phyloP scores from a whole-genome alignment of 2,329 filamentous ascomycete genomes.

The Fusarium floridanum region DNA sequence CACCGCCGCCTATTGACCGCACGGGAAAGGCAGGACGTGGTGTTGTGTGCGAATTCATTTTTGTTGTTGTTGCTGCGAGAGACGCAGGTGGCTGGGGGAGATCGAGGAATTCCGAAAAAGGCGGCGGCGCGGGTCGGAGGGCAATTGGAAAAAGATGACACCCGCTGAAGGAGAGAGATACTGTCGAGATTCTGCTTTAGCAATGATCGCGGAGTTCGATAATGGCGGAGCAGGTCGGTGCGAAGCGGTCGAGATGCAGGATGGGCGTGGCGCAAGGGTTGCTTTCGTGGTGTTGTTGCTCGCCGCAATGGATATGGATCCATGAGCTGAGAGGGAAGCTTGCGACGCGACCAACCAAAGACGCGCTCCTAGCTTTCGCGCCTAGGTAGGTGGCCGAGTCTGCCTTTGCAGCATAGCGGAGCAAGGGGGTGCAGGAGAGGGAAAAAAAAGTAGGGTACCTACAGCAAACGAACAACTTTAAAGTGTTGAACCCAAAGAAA shows the following conservation, averaged over 20 bases:
- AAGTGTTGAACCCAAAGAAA: not conserved
- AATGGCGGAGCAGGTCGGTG: slow-evolving; percentile 12
- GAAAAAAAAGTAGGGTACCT: not conserved
- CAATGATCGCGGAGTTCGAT: slow-evolving; percentile 28
- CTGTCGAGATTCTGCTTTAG: slow-evolving; percentile 22
- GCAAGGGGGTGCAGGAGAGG: not conserved
- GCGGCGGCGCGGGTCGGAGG: slow-evolving; percentile 3
- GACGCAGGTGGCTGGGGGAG: slow-evolving; percentile 25
- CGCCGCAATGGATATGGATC: slow-evolving; percentile 19
- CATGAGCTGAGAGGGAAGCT: slow-evolving; percentile 35
- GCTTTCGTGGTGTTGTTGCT: slow-evolving; percentile 26
- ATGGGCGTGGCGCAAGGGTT: slow-evolving; percentile 39
- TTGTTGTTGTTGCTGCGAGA: slow-evolving; percentile 14
- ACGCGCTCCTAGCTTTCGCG: slow-evolving; percentile 30
- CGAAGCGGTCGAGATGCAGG: slow-evolving; percentile 20
- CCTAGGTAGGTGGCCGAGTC: slow-evolving; percentile 21
- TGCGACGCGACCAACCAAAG: slow-evolving; percentile 46
- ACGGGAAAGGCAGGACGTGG: slow-evolving; percentile 52
- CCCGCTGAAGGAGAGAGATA: slow-evolving; percentile 1
- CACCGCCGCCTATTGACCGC: slow-evolving; percentile 51
- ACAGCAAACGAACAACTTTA: not conserved
- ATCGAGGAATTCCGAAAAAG: slow-evolving; percentile 17
- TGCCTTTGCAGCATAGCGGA: slow-evolving; percentile 33
- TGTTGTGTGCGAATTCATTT: slow-evolving; percentile 56
- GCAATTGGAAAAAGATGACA: slow-evolving; percentile 23